These are phyloP conservation scores for Adansonia gregorii DNA, from an alignment of 441 rosid species.

Conservation along the genomic window DNA sequence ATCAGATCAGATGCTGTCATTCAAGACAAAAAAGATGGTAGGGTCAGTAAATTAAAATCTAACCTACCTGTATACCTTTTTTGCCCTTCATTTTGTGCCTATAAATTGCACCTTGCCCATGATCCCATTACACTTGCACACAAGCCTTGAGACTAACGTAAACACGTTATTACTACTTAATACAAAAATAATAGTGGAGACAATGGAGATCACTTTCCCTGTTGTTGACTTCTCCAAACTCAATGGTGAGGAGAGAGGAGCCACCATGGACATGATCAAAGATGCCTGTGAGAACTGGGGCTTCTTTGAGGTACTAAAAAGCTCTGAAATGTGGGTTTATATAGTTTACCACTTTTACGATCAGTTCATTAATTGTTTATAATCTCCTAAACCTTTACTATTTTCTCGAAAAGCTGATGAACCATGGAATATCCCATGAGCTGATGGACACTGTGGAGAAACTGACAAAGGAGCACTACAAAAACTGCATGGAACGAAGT, in stretches of 20 bases:
- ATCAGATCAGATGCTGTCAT: neutral
- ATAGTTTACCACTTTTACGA: neutral
- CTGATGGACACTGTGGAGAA: slow-evolving; percentile 66
- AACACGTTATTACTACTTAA: slow-evolving; percentile 4
- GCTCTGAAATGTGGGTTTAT: neutral
- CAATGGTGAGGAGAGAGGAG: slow-evolving; percentile 49
- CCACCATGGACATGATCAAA: slow-evolving; percentile 52
- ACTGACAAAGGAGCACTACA: slow-evolving; percentile 65
- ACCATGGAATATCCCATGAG: slow-evolving; percentile 62
- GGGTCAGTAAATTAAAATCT: too few relatives aligned
- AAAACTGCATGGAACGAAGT: slow-evolving; percentile 53
- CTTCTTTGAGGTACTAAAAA: slow-evolving; percentile 78
- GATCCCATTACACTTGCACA: slow-evolving; percentile 23
- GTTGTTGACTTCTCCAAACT: slow-evolving; percentile 56
- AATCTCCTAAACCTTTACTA: neutral
- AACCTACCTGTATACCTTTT: neutral
- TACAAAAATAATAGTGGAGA: slow-evolving; percentile 20
- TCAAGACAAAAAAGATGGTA: too few relatives aligned
- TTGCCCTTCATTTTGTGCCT: slow-evolving; percentile 35
- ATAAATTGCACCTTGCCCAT: slow-evolving; percentile 43
- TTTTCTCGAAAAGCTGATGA: slow-evolving; percentile 41
- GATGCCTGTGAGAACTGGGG: slow-evolving; percentile 95
- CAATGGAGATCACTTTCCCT: slow-evolving; percentile 54
- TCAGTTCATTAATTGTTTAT: neutral
- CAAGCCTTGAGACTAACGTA: slow-evolving; percentile 23